Base-by-base conservation (phyloP, 192 early-diverging fungal genomes). In the Coemansia sp. region DNA sequence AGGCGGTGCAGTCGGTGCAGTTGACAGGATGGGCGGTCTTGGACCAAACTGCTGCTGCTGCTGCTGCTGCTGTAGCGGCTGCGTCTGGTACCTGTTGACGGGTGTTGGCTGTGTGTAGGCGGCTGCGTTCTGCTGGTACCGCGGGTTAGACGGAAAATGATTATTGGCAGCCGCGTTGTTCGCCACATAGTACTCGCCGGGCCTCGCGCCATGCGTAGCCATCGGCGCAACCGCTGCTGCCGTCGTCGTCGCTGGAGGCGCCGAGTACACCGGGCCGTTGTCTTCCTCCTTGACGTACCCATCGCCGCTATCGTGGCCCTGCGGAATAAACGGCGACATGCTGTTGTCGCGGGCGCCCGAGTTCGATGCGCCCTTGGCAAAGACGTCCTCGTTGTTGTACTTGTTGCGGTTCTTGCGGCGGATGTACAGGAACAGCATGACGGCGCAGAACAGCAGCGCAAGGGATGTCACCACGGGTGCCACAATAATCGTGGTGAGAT, bases 401-500 rank as follows among this genome's bases (percentile, higher is more conserved):
- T 53, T 59, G 52, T 34, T 56, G 36, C 67, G 62, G 65, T 67
- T 69, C 45, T 41, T 65, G 60, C 74, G 69, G 17, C 63, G 52
- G 15, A 59, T 59, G 66, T 73, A 68, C 54, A 81, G n/a, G 45
- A 65, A 81, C 59, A 61, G 75, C 55, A 75, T 34, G 19, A 81
- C 49, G 17, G 73, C 74, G 22, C 61, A 66, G 32, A 75, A 54
- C 50, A 75, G 59, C 46, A 81, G 70, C 5, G 65, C 78, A 15
- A 63, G 63, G 8, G 73, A 73, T 2, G 73, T 75, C 23, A 68
- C 73, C 14, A 29, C 29, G 10, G 78, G 60, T 22, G 78, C 78
- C 5, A 68, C 74, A 52, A 81, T 81, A 41, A 75, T 64, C 0
- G 78, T 72, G 23, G 73, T 70, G 3, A 69, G 69, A 56, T 81